A percentile compares a stretch with the other conserved stretches of the same genome.
These are phyloP conservation scores for Ustilago xerochloae DNA, from an alignment of 1,284 basidiomycete species.

Conservation along the genomic window DNA sequence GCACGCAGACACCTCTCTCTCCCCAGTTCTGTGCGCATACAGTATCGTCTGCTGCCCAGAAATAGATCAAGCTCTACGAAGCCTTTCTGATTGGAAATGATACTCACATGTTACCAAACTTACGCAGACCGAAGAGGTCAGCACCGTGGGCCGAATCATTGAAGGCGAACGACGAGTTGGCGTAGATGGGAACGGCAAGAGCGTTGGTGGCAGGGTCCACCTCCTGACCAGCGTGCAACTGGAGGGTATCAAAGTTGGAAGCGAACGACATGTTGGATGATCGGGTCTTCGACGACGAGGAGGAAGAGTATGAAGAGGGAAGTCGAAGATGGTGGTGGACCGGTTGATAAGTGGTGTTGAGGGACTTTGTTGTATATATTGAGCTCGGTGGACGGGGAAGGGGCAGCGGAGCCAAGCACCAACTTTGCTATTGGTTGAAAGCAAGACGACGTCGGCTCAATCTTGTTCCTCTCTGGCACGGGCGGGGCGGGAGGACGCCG, in stretches of 20 bases:
- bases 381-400: slow-evolving; percentile 7
- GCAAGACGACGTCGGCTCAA: slow-evolving; percentile 1
- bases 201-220: slow-evolving; percentile 79
- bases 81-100: not conserved
- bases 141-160: slow-evolving; percentile 75
- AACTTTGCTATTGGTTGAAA: slow-evolving; percentile 4
- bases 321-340: not conserved
- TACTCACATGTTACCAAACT: slow-evolving; percentile 75
- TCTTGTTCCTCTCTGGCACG: slow-evolving; percentile 9
- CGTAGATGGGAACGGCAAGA: slow-evolving; percentile 84
- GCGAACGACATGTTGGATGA: slow-evolving; percentile 25
- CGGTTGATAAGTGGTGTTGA: not conserved
- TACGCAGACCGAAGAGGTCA: slow-evolving; percentile 78
- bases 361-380: slow-evolving; percentile 13
- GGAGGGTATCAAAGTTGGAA: slow-evolving; percentile 67
- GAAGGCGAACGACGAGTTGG: slow-evolving; percentile 66
- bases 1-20: too few relatives aligned
- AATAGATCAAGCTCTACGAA: too few relatives aligned
- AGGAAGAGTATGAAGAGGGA: not conserved
- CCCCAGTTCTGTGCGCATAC: too few relatives aligned
- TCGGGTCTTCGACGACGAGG: not conserved
- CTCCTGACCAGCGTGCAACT: slow-evolving; percentile 81
- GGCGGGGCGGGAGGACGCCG: slow-evolving; percentile 21
- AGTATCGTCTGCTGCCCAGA: too few relatives aligned
- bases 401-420: not conserved